These are phyloP conservation scores for Phaeosphaeriaceae sp. DNA, from an alignment of 2,329 filamentous ascomycete species.

Conservation along the genomic window DNA sequence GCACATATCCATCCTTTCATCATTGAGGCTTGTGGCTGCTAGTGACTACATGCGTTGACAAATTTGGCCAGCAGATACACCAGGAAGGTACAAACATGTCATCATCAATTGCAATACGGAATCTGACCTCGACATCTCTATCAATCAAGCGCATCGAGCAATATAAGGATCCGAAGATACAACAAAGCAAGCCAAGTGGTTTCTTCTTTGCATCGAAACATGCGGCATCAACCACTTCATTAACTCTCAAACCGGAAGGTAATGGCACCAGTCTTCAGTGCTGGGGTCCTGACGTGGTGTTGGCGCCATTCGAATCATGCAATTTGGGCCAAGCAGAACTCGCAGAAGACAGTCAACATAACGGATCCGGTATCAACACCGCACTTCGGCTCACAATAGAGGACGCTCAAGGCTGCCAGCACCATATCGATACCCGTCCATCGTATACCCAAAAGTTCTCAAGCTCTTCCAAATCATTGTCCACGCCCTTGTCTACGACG, in stretches of 20 bases:
- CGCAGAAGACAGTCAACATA: constrained; percentile 1
- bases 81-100: not conserved
- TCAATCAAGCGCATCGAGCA: constrained; percentile 77
- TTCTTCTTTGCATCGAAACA: constrained; percentile 42
- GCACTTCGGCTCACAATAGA: constrained; percentile 80
- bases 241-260: constrained; percentile 54
- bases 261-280: constrained; percentile 68
- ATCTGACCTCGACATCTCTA: constrained; percentile 77
- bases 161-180: constrained; percentile 65
- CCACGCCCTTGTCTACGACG: constrained; percentile 46
- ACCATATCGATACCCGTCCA: constrained; percentile 70
- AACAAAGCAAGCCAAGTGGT: constrained; percentile 38
- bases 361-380: constrained; percentile 47
- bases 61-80: not conserved
- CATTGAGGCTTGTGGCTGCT: too few relatives aligned
- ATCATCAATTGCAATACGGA: constrained; percentile 72
- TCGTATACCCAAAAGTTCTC: constrained; percentile 61
- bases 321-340: constrained; percentile 63
- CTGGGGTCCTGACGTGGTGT: constrained; percentile 66
- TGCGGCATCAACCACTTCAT: constrained; percentile 36
- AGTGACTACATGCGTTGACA: not conserved
- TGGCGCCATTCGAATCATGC: constrained; percentile 73
- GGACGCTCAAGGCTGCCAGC: constrained; percentile 63
- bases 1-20: too few relatives aligned
- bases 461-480: constrained; percentile 48